These are phyloP conservation scores for Phytophthora citricola DNA, from an alignment of 352 stramenopile genomes.

Conservation along the genomic window DNA sequence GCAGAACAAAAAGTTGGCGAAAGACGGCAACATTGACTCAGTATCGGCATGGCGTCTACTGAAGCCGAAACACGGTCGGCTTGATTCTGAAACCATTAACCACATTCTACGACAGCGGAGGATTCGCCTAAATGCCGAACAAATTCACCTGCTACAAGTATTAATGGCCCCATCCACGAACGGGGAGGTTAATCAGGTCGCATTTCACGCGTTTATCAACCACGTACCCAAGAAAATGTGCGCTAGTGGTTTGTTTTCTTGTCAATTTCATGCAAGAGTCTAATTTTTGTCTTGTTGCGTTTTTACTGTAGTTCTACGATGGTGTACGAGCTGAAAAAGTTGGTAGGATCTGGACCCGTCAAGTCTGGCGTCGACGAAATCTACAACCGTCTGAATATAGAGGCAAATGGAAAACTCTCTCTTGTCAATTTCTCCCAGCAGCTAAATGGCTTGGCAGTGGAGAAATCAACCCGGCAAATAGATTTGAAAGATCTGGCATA, in stretches of 20 bases:
- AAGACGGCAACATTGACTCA: slow-evolving; percentile 85
- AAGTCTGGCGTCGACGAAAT: slow-evolving; percentile 51
- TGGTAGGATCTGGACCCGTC: slow-evolving; percentile 52
- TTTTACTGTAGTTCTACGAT: slow-evolving; percentile 50
- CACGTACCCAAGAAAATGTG: slow-evolving; percentile 85
- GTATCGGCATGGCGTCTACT: slow-evolving; percentile 73
- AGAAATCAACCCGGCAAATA: slow-evolving; percentile 57
- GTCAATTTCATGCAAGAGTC: neutral
- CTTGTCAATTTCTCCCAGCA: slow-evolving; percentile 66
- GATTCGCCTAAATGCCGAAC: slow-evolving; percentile 54
- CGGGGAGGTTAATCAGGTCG: slow-evolving; percentile 63
- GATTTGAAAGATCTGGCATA: slow-evolving; percentile 83
- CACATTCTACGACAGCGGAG: slow-evolving; percentile 65
- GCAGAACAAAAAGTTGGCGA: slow-evolving; percentile 79
- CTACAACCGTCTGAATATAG: slow-evolving; percentile 77
- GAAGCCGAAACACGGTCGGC: slow-evolving; percentile 59
- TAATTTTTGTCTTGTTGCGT: slow-evolving; percentile 3
- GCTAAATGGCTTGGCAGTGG: slow-evolving; percentile 58
- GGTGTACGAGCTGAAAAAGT: slow-evolving; percentile 76
- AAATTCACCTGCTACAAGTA: slow-evolving; percentile 66
- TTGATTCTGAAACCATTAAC: slow-evolving; percentile 64
- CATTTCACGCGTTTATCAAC: slow-evolving; percentile 84
- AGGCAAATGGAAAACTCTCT: slow-evolving; percentile 74
- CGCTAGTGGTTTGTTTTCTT: slow-evolving; percentile 11
- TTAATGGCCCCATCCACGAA: slow-evolving; percentile 70